A percentile compares a stretch with the other conserved stretches of the same genome.
These are phyloP conservation scores for Microstroma glucosiphilum DNA, from an alignment of 1,284 basidiomycete genomes.

Conservation along the genomic window DNA sequence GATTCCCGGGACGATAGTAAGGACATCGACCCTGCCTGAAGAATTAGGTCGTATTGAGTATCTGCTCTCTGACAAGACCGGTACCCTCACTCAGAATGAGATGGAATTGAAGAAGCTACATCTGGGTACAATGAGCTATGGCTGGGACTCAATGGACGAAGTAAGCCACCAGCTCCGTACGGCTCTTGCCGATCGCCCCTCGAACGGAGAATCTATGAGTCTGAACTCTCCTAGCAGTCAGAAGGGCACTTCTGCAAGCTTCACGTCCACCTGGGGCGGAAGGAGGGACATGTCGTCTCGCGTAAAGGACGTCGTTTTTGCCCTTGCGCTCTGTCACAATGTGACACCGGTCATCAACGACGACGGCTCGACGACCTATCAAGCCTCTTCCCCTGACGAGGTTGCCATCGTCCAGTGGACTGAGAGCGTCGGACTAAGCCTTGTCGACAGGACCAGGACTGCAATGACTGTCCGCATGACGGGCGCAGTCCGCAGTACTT, in stretches of 20 bases:
- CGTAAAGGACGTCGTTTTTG: constrained; percentile 87
- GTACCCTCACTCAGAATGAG: constrained; percentile 94
- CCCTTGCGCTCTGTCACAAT: constrained; percentile 92
- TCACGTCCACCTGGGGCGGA: constrained; percentile 71
- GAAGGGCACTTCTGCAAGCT: constrained; percentile 58
- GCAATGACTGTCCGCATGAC: constrained; percentile 58
- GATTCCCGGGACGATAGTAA: constrained; percentile 89
- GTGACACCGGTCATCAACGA: constrained; percentile 93
- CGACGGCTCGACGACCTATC: constrained; percentile 87
- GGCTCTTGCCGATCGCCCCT: constrained; percentile 58
- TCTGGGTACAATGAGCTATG: constrained; percentile 97
- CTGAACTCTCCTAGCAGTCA: background rate
- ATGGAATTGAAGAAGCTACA: constrained; percentile 99
- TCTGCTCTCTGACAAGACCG: constrained; percentile 92
- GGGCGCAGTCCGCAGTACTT: constrained; percentile 22
- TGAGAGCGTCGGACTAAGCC: constrained; percentile 81
- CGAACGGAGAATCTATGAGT: background rate
- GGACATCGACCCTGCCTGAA: constrained; percentile 93
- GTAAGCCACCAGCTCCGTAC: constrained; percentile 75
- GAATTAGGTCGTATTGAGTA: constrained; percentile 95
- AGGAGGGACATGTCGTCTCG: constrained; percentile 89
- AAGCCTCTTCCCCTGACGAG: constrained; percentile 97
- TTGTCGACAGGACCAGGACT: constrained; percentile 80
- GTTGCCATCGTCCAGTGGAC: constrained; percentile 99
- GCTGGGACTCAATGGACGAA: constrained; percentile 95